Conservation (phyloP, 1,284 basidiomycete species). For the Exsudoporus floridanus region DNA sequence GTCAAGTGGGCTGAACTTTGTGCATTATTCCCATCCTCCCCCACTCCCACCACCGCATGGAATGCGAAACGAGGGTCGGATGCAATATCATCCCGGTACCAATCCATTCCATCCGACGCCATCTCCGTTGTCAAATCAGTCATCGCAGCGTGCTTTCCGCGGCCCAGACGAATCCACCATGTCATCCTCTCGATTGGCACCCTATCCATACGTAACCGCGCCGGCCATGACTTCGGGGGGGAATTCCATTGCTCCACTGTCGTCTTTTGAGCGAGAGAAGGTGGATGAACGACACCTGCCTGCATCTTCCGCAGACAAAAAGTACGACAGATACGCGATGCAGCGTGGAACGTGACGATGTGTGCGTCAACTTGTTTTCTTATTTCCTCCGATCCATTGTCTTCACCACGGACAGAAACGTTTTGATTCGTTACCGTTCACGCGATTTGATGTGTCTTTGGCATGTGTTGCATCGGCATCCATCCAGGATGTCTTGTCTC, state of each 20-base stretch:
- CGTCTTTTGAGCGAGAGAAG: conserved; percentile 58
- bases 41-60: conserved; percentile 23
- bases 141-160: conserved; percentile 35
- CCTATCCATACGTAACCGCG: conserved; percentile 38
- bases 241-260: conserved; percentile 33
- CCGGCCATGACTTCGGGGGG: conserved; percentile 25
- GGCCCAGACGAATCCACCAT: conserved; percentile 23
- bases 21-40: conserved; percentile 46
- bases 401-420: neutral
- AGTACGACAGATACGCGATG: conserved; percentile 33
- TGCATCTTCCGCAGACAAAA: conserved; percentile 25
- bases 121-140: conserved; percentile 47
- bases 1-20: conserved; percentile 49
- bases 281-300: conserved; percentile 35
- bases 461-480: conserved; percentile 9
- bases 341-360: conserved; percentile 19
- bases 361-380: neutral
- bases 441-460: conserved; percentile 13
- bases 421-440: conserved; percentile 3
- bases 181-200: conserved; percentile 28
- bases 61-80: conserved; percentile 31
- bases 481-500: conserved; percentile 1
- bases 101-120: conserved; percentile 36
- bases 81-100: conserved; percentile 22
- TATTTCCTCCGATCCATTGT: neutral